A percentile compares a stretch with the other conserved stretches of the same genome.
These are phyloP conservation scores for Backusella liffmaniae DNA, from an alignment of 192 early-diverging fungal genomes.

Conservation along the genomic window DNA sequence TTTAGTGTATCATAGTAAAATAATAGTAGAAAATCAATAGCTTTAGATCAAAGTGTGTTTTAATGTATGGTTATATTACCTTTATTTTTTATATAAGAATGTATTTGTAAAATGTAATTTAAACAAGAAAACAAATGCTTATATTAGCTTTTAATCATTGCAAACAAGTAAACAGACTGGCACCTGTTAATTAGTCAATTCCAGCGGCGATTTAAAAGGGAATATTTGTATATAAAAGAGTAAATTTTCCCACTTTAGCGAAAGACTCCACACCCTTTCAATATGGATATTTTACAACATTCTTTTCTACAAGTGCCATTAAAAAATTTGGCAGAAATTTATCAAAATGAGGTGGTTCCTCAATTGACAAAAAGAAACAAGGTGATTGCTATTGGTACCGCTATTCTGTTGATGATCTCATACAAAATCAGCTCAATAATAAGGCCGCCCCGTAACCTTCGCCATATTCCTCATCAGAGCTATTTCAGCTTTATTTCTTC, in stretches of 20 bases:
- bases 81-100: background rate
- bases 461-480: background rate
- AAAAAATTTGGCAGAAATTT: background rate
- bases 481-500: background rate
- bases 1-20: background rate
- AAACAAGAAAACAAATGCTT: background rate
- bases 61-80: background rate
- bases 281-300: background rate
- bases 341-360: background rate
- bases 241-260: background rate
- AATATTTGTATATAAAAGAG: background rate
- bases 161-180: background rate
- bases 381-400: background rate
- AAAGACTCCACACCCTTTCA: background rate
- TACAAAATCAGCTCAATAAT: background rate
- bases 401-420: background rate
- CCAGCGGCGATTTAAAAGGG: background rate
- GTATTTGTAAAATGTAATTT: background rate
- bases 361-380: background rate
- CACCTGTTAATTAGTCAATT: background rate
- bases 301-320: background rate
- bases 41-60: background rate
- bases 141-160: background rate
- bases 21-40: background rate
- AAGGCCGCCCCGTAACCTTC: background rate